Evolutionary conservation across 2,329 filamentous ascomycete genomes (phyloP).

Genomic region (Grosmannia penicillata): DNA sequence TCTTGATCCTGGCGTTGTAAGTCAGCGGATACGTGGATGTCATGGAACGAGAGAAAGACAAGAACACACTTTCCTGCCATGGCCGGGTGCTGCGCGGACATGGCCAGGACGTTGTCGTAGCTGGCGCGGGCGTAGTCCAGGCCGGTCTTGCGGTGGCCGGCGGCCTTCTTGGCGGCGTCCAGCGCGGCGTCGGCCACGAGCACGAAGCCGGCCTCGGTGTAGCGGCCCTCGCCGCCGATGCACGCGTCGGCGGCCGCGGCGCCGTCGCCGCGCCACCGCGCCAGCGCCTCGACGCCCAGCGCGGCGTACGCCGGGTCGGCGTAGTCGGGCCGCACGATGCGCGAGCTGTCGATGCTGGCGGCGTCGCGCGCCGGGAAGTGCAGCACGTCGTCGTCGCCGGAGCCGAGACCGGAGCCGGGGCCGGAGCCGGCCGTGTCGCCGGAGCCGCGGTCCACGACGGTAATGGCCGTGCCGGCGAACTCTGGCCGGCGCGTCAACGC

Average conservation of each 20-base stretch:
- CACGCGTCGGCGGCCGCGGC: constrained; percentile 42
- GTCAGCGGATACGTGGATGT: no score
- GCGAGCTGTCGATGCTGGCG: constrained; percentile 47
- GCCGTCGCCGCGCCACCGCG: constrained; percentile 41
- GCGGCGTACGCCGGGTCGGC: constrained; percentile 61
- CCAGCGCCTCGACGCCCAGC: constrained; percentile 57
- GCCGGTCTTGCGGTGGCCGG: constrained; percentile 22
- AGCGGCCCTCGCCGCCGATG: constrained; percentile 18
- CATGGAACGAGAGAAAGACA: neutral
- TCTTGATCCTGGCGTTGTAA: constrained; percentile 20
- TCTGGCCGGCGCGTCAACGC: constrained; percentile 48
- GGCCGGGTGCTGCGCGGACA: constrained; percentile 25
- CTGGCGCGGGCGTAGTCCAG: constrained; percentile 45
- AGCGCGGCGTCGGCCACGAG: constrained; percentile 35
- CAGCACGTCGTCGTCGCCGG: constrained; percentile 7
- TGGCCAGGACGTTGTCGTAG: constrained; percentile 42
- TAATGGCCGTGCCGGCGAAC: constrained; percentile 39
- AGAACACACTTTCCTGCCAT: neutral
- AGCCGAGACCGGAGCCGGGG: no score
- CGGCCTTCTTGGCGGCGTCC: neutral
- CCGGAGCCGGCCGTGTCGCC: neutral
- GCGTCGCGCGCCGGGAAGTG: constrained; percentile 47
- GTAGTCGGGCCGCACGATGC: constrained; percentile 63
- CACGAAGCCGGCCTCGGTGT: constrained; percentile 54
- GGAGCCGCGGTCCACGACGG: constrained; percentile 40